Evolutionary conservation across 2,329 filamentous ascomycete species (phyloP).

Genomic region (Diaporthe sp.): DNA sequence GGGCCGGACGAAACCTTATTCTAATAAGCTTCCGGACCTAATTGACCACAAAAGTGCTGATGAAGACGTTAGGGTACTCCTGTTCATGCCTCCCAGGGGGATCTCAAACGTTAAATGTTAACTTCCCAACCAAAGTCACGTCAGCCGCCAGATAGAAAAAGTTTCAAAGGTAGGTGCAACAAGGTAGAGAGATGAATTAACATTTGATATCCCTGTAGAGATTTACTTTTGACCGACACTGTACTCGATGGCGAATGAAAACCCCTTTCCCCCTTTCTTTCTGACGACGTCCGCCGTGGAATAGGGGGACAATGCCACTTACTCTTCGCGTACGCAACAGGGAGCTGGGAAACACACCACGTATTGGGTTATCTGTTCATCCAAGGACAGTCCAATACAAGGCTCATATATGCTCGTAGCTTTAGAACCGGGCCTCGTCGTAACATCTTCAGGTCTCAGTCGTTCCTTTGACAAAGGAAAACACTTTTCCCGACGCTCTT

Average conservation of each 20-base stretch:
- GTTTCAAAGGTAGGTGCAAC: too few species aligned
- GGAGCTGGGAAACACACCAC: background rate
- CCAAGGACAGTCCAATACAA: background rate
- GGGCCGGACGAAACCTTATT: background rate
- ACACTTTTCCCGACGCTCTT: background rate
- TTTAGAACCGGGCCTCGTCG: rapidly evolving
- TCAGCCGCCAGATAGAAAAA: background rate
- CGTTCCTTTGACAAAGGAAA: background rate
- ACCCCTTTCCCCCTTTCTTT: too few species aligned
- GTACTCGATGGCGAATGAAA: background rate
- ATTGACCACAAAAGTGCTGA: background rate
- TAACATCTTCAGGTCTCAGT: background rate
- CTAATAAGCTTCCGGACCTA: background rate
- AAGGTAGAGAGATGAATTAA: too few species aligned
- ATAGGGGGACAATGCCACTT: background rate
- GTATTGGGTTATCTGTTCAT: background rate
- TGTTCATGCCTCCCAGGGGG: background rate
- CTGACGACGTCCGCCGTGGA: background rate
- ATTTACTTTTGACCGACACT: background rate
- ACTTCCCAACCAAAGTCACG: background rate
- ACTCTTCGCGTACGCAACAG: background rate
- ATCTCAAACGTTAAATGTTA: background rate
- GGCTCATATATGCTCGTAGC: background rate
- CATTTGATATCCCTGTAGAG: background rate
- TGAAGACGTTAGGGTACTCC: background rate